phyloP scores from a whole-genome alignment of 2,329 filamentous ascomycete species.

The Apiospora malaysiana region DNA sequence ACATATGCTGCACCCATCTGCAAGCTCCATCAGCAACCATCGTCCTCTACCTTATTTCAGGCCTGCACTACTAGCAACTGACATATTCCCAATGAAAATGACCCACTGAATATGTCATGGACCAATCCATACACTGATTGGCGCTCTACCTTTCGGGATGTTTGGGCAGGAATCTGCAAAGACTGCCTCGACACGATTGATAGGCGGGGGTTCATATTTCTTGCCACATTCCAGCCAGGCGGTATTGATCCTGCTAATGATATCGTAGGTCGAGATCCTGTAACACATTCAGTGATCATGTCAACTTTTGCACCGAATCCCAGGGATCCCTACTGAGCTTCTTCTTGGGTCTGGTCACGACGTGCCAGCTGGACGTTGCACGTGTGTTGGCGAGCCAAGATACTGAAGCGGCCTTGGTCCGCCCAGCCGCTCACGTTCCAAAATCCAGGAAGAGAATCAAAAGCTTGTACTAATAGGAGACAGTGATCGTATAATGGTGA shows the following conservation, averaged over 20 bases:
- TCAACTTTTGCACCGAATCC: neutral
- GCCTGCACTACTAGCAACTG: neutral
- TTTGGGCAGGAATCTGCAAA: neutral
- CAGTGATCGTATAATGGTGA: neutral
- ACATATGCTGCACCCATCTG: neutral
- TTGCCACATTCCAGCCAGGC: neutral
- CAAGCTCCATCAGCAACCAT: neutral
- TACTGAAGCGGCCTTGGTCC: neutral
- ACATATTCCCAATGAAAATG: neutral
- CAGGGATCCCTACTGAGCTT: neutral
- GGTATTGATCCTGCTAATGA: neutral
- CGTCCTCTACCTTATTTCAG: neutral
- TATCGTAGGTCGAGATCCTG: neutral
- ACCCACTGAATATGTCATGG: too few relatives aligned
- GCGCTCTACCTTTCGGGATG: neutral
- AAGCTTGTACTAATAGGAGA: accelerated
- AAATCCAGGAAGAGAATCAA: neutral
- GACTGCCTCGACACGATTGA: neutral
- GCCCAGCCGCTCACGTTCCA: neutral
- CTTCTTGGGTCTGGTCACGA: neutral
- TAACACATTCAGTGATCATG: neutral
- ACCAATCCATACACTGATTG: neutral
- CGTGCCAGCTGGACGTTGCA: neutral
- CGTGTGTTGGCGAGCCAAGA: neutral
- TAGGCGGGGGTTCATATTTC: neutral